Percentiles rank a stretch among this genome's conserved stretches.
phyloP scores from a whole-genome alignment of 2,329 filamentous ascomycete species.

The Bisporella sp. region DNA sequence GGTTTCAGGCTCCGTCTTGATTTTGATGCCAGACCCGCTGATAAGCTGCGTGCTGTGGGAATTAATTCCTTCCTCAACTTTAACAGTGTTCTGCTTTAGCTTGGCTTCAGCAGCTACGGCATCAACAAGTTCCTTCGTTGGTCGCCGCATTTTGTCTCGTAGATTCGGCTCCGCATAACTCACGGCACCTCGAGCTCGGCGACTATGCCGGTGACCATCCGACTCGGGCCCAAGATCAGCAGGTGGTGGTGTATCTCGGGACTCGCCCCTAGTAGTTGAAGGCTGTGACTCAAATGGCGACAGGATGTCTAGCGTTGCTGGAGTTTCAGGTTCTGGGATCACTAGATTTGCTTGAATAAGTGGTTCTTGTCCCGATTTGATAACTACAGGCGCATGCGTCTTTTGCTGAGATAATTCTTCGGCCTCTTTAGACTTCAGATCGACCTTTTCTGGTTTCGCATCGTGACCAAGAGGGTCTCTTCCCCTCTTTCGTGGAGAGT shows the following conservation, averaged over 20 bases:
- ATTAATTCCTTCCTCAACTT: constrained; percentile 16
- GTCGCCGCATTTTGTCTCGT: constrained; percentile 75
- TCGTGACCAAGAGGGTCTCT: constrained; percentile 32
- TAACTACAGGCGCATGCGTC: constrained; percentile 8
- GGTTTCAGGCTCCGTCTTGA: constrained; percentile 23
- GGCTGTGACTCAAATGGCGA: constrained; percentile 44
- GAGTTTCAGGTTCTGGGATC: constrained; percentile 25
- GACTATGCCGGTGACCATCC: constrained; percentile 55
- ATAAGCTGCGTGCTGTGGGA: neutral
- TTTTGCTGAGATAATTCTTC: constrained; percentile 14
- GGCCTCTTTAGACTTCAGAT: constrained; percentile 15
- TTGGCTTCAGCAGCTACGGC: constrained; percentile 62
- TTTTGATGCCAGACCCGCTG: constrained; percentile 4
- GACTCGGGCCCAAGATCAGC: constrained; percentile 46
- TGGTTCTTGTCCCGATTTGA: neutral
- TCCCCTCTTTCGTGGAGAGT: constrained; percentile 47
- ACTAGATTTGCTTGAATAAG: constrained; percentile 25
- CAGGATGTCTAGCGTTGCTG: constrained; percentile 35
- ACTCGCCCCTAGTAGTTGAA: constrained; percentile 22
- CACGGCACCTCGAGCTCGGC: constrained; percentile 60
- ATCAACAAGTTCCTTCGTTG: constrained; percentile 68
- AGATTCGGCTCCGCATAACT: constrained; percentile 81
- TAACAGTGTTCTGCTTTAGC: constrained; percentile 23
- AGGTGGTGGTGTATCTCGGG: constrained; percentile 52
- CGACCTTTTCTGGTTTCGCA: constrained; percentile 33